These are phyloP conservation scores for Tillandsia leiboldiana DNA, from an alignment of 176 grass and related monocot species.

Conservation along the genomic window DNA sequence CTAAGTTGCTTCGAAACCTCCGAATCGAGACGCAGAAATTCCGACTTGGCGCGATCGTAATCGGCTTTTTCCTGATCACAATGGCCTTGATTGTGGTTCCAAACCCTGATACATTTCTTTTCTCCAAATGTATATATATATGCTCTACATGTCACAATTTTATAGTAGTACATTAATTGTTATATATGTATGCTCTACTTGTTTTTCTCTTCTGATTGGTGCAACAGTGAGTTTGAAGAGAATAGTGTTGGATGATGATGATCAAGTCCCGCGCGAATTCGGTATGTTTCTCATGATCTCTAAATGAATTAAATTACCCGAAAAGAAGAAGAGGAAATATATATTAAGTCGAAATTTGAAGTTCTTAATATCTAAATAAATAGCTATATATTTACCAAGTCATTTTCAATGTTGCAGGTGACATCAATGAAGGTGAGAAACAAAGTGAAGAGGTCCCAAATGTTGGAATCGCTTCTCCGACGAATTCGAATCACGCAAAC, in stretches of 20 bases:
- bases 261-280: background rate
- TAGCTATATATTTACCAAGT: background rate
- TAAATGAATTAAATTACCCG: background rate
- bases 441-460: slow-evolving; percentile 2
- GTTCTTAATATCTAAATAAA: background rate
- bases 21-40: slow-evolving; percentile 55
- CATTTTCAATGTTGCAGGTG: slow-evolving; percentile 17
- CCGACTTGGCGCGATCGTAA: slow-evolving; percentile 41
- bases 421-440: slow-evolving; percentile 14
- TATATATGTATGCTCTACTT: background rate
- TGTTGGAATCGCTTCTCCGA: background rate
- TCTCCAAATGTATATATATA: slow-evolving; percentile 25
- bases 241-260: background rate
- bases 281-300: background rate
- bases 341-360: no score
- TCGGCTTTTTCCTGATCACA: slow-evolving; percentile 66
- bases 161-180: background rate
- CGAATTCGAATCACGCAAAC: slow-evolving; percentile 1
- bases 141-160: slow-evolving; percentile 8
- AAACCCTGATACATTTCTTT: slow-evolving; percentile 35
- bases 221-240: background rate
- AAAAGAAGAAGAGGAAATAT: background rate
- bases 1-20: slow-evolving; percentile 3
- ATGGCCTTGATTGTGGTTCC: slow-evolving; percentile 68
- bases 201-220: background rate